Conservation (phyloP, 139 green algal species). For the Desmodesmus armatus region DNA sequence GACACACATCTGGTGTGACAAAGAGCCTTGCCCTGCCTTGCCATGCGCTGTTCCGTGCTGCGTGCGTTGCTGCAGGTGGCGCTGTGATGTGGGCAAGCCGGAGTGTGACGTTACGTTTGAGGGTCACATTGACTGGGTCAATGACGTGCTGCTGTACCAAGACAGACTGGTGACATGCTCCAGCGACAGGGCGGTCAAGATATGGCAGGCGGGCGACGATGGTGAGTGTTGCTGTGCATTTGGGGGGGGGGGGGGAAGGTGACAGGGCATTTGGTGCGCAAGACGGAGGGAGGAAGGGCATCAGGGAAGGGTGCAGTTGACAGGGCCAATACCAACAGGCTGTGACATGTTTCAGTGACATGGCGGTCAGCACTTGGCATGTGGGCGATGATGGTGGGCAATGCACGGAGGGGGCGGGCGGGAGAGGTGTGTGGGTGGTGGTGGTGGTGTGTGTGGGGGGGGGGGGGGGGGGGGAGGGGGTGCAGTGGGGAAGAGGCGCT, state of each 20-base stretch:
- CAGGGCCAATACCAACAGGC: too few species aligned
- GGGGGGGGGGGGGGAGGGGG: too few species aligned
- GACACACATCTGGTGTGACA: background rate
- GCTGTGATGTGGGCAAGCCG: background rate
- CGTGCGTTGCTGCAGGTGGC: slow-evolving; percentile 1
- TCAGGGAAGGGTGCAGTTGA: too few species aligned
- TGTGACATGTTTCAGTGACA: too few species aligned
- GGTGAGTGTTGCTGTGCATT: too few species aligned
- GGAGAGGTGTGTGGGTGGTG: too few species aligned
- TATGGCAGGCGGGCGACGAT: slow-evolving; percentile 54
- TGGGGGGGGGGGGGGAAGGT: too few species aligned
- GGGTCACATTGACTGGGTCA: slow-evolving; percentile 82
- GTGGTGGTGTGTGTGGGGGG: too few species aligned
- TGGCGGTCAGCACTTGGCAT: background rate
- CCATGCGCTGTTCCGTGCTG: background rate
- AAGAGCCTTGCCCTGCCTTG: background rate
- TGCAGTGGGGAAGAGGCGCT: too few species aligned
- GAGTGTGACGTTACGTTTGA: slow-evolving; percentile 61
- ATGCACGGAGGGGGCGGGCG: too few species aligned
- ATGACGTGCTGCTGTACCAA: slow-evolving; percentile 61
- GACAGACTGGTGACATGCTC: slow-evolving; percentile 68
- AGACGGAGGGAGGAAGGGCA: too few species aligned
- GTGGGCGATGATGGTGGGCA: background rate
- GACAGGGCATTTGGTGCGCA: too few species aligned
- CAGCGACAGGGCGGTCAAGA: slow-evolving; percentile 70